Conservation (phyloP, 352 stramenopile species). For the Phytophthora fragariaefolia region DNA sequence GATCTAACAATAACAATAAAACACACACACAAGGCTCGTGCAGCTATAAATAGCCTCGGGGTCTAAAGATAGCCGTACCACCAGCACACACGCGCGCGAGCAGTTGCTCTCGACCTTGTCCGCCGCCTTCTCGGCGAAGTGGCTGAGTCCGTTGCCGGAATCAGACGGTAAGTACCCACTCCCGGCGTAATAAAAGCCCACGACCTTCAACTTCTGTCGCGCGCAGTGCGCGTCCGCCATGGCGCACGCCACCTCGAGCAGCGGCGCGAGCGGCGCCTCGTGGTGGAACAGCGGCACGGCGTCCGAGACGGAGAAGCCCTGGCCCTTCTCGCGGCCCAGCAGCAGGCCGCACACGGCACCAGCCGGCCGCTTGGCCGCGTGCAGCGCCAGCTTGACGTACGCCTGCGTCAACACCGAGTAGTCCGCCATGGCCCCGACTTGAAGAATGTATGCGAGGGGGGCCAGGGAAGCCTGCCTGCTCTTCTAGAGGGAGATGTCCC, state of each 20-base stretch:
- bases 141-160: slow-evolving; percentile 44
- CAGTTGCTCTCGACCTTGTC: slow-evolving; percentile 73
- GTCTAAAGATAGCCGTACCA: slow-evolving; percentile 36
- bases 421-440: slow-evolving; percentile 49
- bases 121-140: slow-evolving; percentile 69
- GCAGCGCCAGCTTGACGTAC: slow-evolving; percentile 81
- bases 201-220: slow-evolving; percentile 57
- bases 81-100: slow-evolving; percentile 71
- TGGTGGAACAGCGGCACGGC: slow-evolving; percentile 85
- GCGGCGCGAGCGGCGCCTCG: slow-evolving; percentile 64
- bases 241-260: slow-evolving; percentile 70
- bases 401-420: slow-evolving; percentile 68
- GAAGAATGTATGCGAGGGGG: slow-evolving; percentile 19
- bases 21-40: too few relatives aligned
- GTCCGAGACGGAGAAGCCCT: slow-evolving; percentile 60
- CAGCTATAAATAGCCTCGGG: slow-evolving; percentile 6
- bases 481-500: slow-evolving; percentile 17
- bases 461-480: slow-evolving; percentile 14
- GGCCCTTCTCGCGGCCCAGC: slow-evolving; percentile 55
- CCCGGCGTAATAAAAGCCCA: slow-evolving; percentile 71
- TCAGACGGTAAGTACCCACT: slow-evolving; percentile 41
- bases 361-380: slow-evolving; percentile 66
- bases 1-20: slow-evolving; percentile 15
- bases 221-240: slow-evolving; percentile 70
- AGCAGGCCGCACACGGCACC: slow-evolving; percentile 61